Evolutionary conservation across 1,139 yeast genomes (phyloP).

Genomic region (Geotrichum armillariae): DNA sequence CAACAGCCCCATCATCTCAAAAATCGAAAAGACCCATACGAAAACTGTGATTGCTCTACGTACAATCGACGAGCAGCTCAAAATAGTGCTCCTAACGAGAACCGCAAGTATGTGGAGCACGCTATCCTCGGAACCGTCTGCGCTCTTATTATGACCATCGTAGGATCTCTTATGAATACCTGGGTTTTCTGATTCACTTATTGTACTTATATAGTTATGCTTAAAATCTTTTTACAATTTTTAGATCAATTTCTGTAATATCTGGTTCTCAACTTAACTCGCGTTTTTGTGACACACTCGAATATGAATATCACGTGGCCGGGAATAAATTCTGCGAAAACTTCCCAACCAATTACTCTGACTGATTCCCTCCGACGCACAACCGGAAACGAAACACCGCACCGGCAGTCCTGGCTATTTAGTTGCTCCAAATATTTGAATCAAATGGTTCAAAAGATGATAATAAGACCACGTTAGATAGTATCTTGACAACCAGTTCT

Average conservation of each 20-base stretch:
- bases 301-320: neutral
- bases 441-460: neutral
- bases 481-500: neutral
- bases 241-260: neutral
- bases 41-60: slow-evolving; percentile 15
- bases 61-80: neutral
- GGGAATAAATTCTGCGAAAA: neutral
- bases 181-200: slow-evolving; percentile 6
- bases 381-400: neutral
- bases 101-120: slow-evolving; percentile 8
- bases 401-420: neutral
- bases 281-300: neutral
- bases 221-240: neutral
- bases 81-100: slow-evolving; percentile 7
- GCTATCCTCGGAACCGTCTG: slow-evolving; percentile 9
- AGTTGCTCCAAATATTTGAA: neutral
- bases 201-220: neutral
- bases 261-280: neutral
- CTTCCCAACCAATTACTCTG: neutral
- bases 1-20: neutral
- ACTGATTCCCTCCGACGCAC: neutral
- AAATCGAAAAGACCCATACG: neutral
- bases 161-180: slow-evolving; percentile 8
- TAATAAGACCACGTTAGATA: neutral
- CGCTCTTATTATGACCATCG: slow-evolving; percentile 5